phyloP scores from a whole-genome alignment of 306 rosid species.

The Malus sylvestris region DNA sequence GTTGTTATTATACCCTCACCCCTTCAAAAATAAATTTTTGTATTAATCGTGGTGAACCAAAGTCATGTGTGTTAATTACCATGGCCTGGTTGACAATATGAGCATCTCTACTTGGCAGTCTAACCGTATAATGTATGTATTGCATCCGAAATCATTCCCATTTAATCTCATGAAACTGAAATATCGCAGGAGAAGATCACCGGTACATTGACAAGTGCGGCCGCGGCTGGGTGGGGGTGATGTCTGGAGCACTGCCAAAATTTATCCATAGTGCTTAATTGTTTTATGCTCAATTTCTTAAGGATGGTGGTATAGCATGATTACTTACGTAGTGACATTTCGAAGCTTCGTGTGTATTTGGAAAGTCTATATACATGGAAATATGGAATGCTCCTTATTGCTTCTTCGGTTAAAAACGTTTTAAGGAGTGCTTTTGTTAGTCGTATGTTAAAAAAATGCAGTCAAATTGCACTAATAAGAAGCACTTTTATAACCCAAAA shows the following conservation, averaged over 20 bases:
- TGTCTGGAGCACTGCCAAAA: not conserved
- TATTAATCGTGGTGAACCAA: not conserved
- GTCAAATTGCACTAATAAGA: no score
- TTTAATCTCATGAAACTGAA: not conserved
- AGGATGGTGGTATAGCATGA: not conserved
- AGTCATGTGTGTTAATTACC: not conserved
- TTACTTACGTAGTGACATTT: not conserved
- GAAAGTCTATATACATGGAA: not conserved
- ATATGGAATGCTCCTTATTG: not conserved
- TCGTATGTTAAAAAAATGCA: no score
- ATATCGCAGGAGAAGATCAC: slow-evolving; percentile 14
- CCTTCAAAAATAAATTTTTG: not conserved
- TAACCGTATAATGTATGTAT: not conserved
- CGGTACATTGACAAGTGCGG: not conserved
- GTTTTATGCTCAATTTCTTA: not conserved
- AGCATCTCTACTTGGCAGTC: not conserved
- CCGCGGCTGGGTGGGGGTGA: not conserved
- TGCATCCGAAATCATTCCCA: not conserved
- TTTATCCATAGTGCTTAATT: not conserved
- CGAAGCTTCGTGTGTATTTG: not conserved
- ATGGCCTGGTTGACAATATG: not conserved
- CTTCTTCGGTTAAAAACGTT: not conserved
- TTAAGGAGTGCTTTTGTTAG: no score
- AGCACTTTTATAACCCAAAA: no score
- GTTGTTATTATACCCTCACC: not conserved